Evolutionary conservation across 192 early-diverging fungal genomes (phyloP), one percentile per base, ranked within the genome.

Genomic region (Coemansia sp.): DNA sequence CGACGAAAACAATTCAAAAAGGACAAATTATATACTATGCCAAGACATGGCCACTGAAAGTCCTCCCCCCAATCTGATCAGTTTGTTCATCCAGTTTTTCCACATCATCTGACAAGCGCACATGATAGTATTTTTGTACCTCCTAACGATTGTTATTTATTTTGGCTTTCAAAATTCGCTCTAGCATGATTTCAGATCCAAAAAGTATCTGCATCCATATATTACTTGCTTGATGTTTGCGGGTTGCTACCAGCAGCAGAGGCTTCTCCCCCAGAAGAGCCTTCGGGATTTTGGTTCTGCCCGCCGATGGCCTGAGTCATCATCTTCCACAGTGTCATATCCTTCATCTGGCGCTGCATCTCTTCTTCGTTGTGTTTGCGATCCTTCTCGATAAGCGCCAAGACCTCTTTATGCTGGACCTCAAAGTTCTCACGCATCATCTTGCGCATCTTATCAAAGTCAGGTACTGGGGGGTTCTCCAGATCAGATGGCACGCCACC

Each of bases 251-350:
- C 55, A 31, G 55, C 29, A 29, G 6, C 18, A 20, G 55, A 20
- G 5, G 16, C 13, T 20, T 29, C 15, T 8, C 15, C n/a, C 3
- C 31, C 55, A 16, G 31, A 30, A 57, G 29, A 34, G 31, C 3
- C 30, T 6, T 34, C 16, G n/a, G 31, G 23, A 26, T 51, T 51
- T 26, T 23, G 57, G 56, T 8, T 61, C 51, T 29, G 67, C 10
- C 73, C 73, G 21, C 49, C 23, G 10, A 68, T 13, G n/a, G 45
- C 66, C 63, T 81, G 68, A 26, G 85, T 74, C 68, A 91, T 68
- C 72, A 97, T 72, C 68, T 94, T 90, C 88, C 94, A 91, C 63
- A 95, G 84, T 40, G 93, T 94, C 91, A 96, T 93, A 59, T 92
- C 91, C 82, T 94, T 90, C 82, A 96, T 84, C 87, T 92, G 84